Evolutionary conservation across 2,329 filamentous ascomycete species (phyloP), one percentile per base, ranked within the genome.

Genomic region (Microsporum canis): DNA sequence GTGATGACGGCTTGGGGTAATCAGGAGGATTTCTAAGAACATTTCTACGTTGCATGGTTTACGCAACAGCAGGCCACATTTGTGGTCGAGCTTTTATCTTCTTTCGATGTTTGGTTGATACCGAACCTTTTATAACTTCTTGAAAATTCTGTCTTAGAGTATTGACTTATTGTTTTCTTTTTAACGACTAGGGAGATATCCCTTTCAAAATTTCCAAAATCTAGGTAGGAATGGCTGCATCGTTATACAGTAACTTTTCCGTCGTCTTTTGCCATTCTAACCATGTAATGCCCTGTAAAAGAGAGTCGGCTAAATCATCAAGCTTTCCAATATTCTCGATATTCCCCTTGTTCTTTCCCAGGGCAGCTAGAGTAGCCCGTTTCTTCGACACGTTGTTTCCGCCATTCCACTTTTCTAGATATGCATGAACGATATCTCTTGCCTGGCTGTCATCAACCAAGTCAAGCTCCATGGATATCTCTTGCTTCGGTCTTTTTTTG

Each of bases 251-350:
- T 56, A 76, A 58, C 12, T 66, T 62, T 43, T 69, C 66, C 47
- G 70, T 66, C 68, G 71, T 72, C 6, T 63, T 68, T 69, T 90
- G 83, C 89, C 89, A 95, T 63, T 84, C 79, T 41, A 89, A 72
- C 84, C 88, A 92, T 2, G 88, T 85, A 62, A 89, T 78, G 1
- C 85, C 89, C 71, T 95, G 89, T 60, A 94, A 71, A 31, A 94
- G 75, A 70, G 86, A 88, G 75, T 95, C 89, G 0, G 89, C 87
- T 57, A 95, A 74, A 75, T 95, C 89, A 72, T 95, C 89, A 59
- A 92, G 72, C 72, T 94, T 94, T n/a, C 68, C 71, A 38, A 72
- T 66, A 33, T 64, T 58, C 3, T 56, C 7, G n/a, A 43, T 29
- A 10, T 47, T 39, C n/a, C 14, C 33, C 3, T 5, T 38, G 23